Conservation (phyloP, 2,329 filamentous ascomycete genomes). For the Sporothrix schenckii region DNA sequence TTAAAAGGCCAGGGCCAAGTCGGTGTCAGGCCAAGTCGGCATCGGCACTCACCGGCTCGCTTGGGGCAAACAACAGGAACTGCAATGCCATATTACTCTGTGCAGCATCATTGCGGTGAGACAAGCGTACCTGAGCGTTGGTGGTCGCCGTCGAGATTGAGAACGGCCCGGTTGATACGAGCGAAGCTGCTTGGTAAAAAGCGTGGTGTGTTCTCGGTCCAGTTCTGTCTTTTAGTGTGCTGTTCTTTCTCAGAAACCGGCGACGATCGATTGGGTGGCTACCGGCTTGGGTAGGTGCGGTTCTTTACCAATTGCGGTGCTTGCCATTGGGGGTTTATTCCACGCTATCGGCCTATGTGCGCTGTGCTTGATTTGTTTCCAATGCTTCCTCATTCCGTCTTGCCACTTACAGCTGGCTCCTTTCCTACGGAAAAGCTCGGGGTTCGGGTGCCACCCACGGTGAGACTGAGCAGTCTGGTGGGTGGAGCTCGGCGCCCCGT, state of each 20-base stretch:
- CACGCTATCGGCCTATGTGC: background rate
- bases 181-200: background rate
- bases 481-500: conserved; percentile 28
- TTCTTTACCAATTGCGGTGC: conserved; percentile 16
- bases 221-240: background rate
- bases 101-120: background rate
- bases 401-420: background rate
- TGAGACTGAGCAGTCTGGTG: background rate
- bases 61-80: background rate
- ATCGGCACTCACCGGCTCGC: background rate
- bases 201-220: background rate
- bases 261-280: conserved; percentile 22
- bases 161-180: background rate
- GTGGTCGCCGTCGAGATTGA: background rate
- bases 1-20: conserved; percentile 14
- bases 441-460: conserved; percentile 31
- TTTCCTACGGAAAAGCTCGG: conserved; percentile 34
- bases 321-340: conserved; percentile 22
- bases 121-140: background rate
- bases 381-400: no score
- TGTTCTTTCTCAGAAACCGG: conserved; percentile 12
- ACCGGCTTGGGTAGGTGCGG: conserved; percentile 24
- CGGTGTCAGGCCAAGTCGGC: conserved; percentile 6
- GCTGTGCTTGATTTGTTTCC: background rate
- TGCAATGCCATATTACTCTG: no score